phyloP scores from a whole-genome alignment of 2,329 filamentous ascomycete genomes.

The Cadophora malorum region DNA sequence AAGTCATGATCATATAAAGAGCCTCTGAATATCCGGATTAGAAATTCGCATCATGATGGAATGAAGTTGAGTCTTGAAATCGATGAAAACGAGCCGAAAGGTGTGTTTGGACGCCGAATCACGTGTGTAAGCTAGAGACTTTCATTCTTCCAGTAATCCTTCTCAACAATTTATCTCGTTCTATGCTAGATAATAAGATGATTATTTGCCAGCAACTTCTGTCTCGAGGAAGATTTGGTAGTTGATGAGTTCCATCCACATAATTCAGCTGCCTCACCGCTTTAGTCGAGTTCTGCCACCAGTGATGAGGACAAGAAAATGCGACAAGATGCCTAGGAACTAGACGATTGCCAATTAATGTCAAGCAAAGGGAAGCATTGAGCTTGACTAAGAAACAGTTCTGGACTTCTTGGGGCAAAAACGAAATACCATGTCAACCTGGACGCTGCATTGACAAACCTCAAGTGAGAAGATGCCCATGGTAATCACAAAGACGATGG shows the following conservation, averaged over 20 bases:
- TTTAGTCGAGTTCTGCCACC: too few relatives aligned
- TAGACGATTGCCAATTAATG: not conserved
- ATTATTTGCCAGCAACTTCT: not conserved
- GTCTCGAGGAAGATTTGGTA: not conserved
- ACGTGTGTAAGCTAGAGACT: not conserved
- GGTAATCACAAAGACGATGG: too few relatives aligned
- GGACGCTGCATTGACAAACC: too few relatives aligned
- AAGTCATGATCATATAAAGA: not conserved
- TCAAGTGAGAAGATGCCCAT: too few relatives aligned
- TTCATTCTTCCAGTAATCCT: too few relatives aligned
- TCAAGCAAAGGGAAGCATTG: not conserved
- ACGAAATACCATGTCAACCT: not conserved
- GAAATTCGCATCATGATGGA: not conserved
- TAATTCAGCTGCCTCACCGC: not conserved
- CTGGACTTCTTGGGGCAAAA: not conserved
- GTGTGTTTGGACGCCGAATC: slow-evolving; percentile 3
- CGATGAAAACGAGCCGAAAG: not conserved
- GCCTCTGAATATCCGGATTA: not conserved
- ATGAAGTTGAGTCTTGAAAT: not conserved
- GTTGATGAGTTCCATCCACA: not conserved
- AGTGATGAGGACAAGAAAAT: not conserved
- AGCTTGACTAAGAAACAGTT: not conserved
- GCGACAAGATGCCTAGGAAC: not conserved
- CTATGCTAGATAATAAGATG: too few relatives aligned
- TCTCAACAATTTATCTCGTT: too few relatives aligned